A percentile compares a stretch with the other conserved stretches of the same genome.
phyloP scores from a whole-genome alignment of 495 filamentous ascomycete genomes.

The Neurospora sp. region DNA sequence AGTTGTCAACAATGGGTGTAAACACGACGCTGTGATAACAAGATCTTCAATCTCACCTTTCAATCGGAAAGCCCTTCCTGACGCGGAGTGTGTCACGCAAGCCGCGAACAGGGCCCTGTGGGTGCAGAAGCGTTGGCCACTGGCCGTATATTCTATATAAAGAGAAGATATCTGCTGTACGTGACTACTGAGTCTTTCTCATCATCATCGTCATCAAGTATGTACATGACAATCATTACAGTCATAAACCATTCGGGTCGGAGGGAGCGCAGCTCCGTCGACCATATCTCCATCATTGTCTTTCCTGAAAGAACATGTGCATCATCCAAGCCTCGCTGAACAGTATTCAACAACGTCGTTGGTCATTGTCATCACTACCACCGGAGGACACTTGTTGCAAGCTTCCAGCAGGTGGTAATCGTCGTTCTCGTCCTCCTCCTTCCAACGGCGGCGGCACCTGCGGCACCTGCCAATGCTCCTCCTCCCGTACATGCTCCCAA shows the following conservation, averaged over 20 bases:
- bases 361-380: neutral
- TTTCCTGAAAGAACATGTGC: neutral
- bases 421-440: neutral
- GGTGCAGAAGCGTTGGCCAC: neutral
- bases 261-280: neutral
- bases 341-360: neutral
- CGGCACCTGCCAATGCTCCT: neutral
- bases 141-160: neutral
- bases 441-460: neutral
- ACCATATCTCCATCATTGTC: neutral
- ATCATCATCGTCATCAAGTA: neutral
- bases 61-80: neutral
- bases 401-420: neutral
- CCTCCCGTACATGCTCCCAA: neutral
- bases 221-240: neutral
- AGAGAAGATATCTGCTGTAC: neutral
- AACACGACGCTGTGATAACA: neutral
- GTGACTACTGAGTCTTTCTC: neutral
- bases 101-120: neutral
- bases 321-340: neutral
- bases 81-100: neutral
- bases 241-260: neutral
- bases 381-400: neutral
- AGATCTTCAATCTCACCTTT: neutral
- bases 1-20: neutral